Evolutionary conservation across 2,329 filamentous ascomycete genomes (phyloP).

Genomic region (Colletotrichum cuscutae): DNA sequence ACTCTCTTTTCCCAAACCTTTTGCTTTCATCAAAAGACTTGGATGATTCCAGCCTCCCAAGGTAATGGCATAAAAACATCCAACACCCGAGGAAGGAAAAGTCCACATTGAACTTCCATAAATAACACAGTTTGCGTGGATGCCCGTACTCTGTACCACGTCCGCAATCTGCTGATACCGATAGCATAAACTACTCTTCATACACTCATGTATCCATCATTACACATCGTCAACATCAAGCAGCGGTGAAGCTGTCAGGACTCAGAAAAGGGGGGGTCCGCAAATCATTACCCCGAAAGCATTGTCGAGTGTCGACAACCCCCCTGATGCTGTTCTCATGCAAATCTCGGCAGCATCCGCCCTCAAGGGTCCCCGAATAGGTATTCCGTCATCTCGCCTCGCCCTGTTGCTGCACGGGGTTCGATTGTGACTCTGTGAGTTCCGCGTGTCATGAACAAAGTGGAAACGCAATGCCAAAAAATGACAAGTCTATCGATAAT

Average conservation of each 20-base stretch:
- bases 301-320: background rate
- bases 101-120: too few relatives aligned
- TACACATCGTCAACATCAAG: background rate
- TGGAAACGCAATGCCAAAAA: background rate
- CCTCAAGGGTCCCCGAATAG: conserved; percentile 15
- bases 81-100: too few relatives aligned
- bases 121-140: too few relatives aligned
- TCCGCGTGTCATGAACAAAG: background rate
- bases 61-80: too few relatives aligned
- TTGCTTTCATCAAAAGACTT: too few relatives aligned
- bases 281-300: background rate
- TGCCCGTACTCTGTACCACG: too few relatives aligned
- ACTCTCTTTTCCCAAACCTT: too few relatives aligned
- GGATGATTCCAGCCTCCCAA: too few relatives aligned
- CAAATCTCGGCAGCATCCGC: conserved; percentile 26
- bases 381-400: conserved; percentile 27
- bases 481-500: background rate
- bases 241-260: background rate
- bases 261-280: background rate
- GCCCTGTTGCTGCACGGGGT: background rate
- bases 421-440: background rate
- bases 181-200: background rate
- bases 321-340: conserved; percentile 1
- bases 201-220: background rate
- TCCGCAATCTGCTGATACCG: background rate